Base-by-base conservation (phyloP, 192 early-diverging fungal species). In the Fimicolochytrium jonesii region DNA sequence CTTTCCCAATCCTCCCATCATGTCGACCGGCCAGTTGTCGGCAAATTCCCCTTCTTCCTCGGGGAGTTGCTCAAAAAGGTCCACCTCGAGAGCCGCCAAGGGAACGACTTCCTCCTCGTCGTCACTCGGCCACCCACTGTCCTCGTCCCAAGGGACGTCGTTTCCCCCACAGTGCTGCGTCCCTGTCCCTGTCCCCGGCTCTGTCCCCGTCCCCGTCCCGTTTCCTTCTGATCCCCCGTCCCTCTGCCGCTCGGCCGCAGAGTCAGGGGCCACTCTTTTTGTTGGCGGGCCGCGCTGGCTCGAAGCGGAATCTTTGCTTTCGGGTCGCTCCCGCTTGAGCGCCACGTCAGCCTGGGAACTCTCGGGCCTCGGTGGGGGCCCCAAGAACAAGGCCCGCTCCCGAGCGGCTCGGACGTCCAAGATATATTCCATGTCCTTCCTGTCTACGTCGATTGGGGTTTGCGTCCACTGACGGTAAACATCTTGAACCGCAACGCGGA, bases 81-180 rank as follows among this genome's bases (percentile, higher is more conserved):
- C 46, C 46, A 47, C 46, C 22, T 47, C 11, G 7, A 22, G 46
- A 22, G 22, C 46, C 22, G 46, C 46, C 46, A 47, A 22, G 6
- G 46, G 11, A 47, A 47, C 46, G 9, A n/a, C 46, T 22, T 47
- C 46, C 46, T 47, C 46, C 46, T 47, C 46, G 11, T 47, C 46
- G 46, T 47, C 46, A 9, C 46, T 47, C 46, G 22, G 9, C 46
- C 46, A 47, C 9, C 46, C 22, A 22, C 22, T 47, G 46, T 47
- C 46, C 22, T 47, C 46, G 22, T 47, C 46, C 46, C 46, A 47
- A n/a, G 46, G 46, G 46, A 47, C 22, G 46, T 47, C 46, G 6
- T 47, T 22, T 47, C 11, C 46, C 9, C 11, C 46, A 22, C 46
- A 10, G 46, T 22, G 46, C 46, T 47, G 46, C 22, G 46, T 47